Evolutionary conservation across 495 filamentous ascomycete species (phyloP), one percentile per base, ranked within the genome.

Genomic region (Tetracladium marchalianum): DNA sequence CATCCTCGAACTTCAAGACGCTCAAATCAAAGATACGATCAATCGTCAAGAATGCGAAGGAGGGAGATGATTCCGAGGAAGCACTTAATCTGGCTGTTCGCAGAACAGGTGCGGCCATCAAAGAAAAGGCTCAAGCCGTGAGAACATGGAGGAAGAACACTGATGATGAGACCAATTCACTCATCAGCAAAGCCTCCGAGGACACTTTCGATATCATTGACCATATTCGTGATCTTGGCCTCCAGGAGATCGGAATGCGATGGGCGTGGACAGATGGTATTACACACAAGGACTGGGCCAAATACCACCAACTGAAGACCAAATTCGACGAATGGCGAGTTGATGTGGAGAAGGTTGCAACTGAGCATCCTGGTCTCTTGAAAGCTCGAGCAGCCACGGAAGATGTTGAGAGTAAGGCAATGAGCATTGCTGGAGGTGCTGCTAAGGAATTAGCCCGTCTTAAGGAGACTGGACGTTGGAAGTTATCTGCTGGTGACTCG

Each of bases 241-340:
- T 99, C 7, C 88, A 95, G 58, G 90, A 95, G 57, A 86, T 99
- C 44, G 93, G 93, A 35, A 90, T 93, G 77, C 86, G 92, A 48
- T 99, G 93, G 90, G 89, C 90, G 1, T 93, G 86, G 83, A 94
- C 87, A 74, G 90, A 96, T 43, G 84, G 84, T 33, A 78, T 99
- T 49, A 90, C 89, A 5, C 95, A 97, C 70, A 90, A 92, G 56
- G 89, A 96, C 60, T 99, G 93, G 93, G 76, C 77, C 22, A 85
- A 85, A 56, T 97, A 95, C 59, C 84, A 95, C 56, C 71, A 81
- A 19, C 69, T 97, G 47, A 93, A 86, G 66, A 76, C 76, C 36
- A 79, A 85, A 22, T 84, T 95, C 38, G 81, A 87, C 33, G 81
- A 86, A 56, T 95, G 92, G 88, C 77, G 82, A 31, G 70, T 73